Evolutionary conservation across 176 grass and related monocot species (phyloP), one percentile per base, ranked within the genome.

Genomic region (Bothriochloa decipiens): DNA sequence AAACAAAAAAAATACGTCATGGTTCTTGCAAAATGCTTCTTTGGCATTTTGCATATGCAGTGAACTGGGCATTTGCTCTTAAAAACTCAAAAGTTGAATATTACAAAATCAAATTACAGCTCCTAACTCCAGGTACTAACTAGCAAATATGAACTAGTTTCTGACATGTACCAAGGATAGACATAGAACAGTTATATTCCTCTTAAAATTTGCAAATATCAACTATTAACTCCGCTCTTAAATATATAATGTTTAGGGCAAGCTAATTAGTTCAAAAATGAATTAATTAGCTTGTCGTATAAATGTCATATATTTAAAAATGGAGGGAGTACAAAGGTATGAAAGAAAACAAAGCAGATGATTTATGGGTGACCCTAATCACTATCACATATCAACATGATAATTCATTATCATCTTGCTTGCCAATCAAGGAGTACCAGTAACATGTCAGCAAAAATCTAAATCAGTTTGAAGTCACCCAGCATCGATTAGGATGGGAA

Each of bases 131-230:
- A 74, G 29, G 53, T 72, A 28, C 50, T 50, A 88, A 49, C 69
- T 74, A 75, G 63, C 53, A 77, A 68, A 72, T 18, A 41, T 36
- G 42, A 77, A 77, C 55, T 82, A 65, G 58, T 74, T 73, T 32
- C 43, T 18, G 42, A 52, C 42, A 55, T 84, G 53, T 80, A 28
- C 18, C 41, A 23, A 41, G 74, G 1, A 46, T n/a, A 71, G 33
- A 67, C 37, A 72, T 29, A 47, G 8, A 74, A 50, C 7, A 18
- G 26, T 47, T 18, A 50, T 29, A 50, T 29, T 50, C 71, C 43
- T 28, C 71, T 29, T 28, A 74, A 49, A 46, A 74, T 17, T 50
- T 50, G 43, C 15, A 74, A 50, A 49, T 74, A 50, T 8, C 43
- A 74, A 74, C 23, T 27, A 16, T 46, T 26, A 72, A 27, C 2